Conservation (phyloP, 306 rosid species). For the Biancaea sappan region DNA sequence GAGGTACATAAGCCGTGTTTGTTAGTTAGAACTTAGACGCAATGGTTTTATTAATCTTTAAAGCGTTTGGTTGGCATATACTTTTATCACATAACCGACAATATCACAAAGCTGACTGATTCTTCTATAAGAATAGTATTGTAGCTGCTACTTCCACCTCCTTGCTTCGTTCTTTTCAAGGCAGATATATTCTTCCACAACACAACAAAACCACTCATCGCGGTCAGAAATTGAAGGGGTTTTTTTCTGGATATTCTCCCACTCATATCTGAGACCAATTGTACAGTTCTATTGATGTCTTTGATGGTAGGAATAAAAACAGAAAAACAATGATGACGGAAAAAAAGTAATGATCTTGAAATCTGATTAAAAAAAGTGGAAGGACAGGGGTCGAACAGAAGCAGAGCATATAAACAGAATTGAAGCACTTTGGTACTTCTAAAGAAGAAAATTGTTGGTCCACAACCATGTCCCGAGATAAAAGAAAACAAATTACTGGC, state of each 20-base stretch:
- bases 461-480: conserved; percentile 41
- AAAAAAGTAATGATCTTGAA: background rate
- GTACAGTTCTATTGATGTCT: conserved; percentile 20
- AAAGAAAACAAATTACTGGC: conserved; percentile 5
- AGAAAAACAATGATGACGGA: conserved; percentile 8
- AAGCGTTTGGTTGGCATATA: conserved; percentile 26
- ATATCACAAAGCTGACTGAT: conserved; percentile 40
- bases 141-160: conserved; percentile 10
- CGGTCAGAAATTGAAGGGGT: conserved; percentile 10
- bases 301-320: too few species aligned
- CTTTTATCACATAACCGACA: conserved; percentile 20
- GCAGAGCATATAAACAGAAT: conserved; percentile 47
- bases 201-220: background rate
- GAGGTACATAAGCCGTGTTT: background rate
- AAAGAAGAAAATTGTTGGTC: conserved; percentile 41
- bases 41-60: background rate
- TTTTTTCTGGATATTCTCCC: background rate
- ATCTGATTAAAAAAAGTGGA: conserved; percentile 18
- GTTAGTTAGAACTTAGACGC: conserved; percentile 6
- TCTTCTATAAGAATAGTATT: conserved; percentile 46
- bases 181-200: conserved; percentile 31
- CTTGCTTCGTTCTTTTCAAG: conserved; percentile 46
- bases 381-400: conserved; percentile 44
- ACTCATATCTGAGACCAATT: background rate
- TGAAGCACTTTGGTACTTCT: conserved; percentile 50